Conservation (phyloP, 352 stramenopile species). For the Elongisporangium prolatum region DNA sequence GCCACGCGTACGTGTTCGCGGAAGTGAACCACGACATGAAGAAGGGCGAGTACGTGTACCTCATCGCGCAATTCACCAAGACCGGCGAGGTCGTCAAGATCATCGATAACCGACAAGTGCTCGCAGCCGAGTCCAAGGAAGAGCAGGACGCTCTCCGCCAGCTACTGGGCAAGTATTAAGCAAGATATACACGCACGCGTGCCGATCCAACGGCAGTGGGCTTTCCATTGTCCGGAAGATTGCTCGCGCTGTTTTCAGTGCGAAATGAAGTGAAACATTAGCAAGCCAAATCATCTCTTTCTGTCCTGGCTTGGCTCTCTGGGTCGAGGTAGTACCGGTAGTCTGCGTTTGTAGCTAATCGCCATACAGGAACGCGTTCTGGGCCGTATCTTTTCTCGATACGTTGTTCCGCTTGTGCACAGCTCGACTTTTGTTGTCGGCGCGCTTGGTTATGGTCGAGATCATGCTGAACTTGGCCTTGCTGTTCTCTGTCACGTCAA, state of each 20-base stretch:
- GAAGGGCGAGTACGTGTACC: constrained; percentile 93
- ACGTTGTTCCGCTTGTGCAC: constrained; percentile 54
- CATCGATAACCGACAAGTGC: constrained; percentile 90
- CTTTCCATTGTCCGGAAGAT: neutral
- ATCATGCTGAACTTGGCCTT: constrained; percentile 45
- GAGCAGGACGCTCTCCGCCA: constrained; percentile 75
- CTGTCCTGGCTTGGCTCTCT: neutral
- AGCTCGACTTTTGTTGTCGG: constrained; percentile 39
- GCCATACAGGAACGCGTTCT: constrained; percentile 70
- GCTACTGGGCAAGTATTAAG: constrained; percentile 57
- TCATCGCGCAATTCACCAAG: constrained; percentile 93
- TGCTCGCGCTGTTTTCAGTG: neutral
- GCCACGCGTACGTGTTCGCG: constrained; percentile 89
- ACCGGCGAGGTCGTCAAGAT: constrained; percentile 89
- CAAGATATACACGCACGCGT: neutral
- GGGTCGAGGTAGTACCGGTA: too few relatives aligned
- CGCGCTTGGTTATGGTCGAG: constrained; percentile 40
- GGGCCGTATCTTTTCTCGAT: constrained; percentile 41
- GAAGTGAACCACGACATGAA: constrained; percentile 92
- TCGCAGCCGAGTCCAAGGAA: constrained; percentile 64
- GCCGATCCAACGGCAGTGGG: neutral
- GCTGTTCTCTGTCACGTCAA: constrained; percentile 47
- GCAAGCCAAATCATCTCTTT: neutral
- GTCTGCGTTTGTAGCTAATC: constrained; percentile 14
- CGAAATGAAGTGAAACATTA: neutral